These are phyloP conservation scores for Salix udensis DNA, from an alignment of 345 rosid species.

Conservation along the genomic window DNA sequence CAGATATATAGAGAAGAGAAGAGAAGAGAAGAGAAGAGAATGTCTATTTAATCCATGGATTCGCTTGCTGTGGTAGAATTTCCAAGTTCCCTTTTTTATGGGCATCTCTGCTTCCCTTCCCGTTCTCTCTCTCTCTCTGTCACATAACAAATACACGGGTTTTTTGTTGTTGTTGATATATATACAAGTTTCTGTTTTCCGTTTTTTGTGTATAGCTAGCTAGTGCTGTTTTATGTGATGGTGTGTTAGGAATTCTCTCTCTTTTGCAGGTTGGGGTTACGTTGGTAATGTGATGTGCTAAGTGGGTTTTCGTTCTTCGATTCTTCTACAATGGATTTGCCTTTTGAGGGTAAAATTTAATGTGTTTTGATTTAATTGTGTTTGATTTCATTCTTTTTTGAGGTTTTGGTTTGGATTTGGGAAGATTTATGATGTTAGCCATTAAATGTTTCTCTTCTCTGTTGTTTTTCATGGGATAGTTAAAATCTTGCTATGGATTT, in stretches of 20 bases:
- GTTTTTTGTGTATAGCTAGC: neutral
- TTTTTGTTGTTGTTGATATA: neutral
- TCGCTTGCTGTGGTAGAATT: constrained; percentile 29
- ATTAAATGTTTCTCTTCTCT: constrained; percentile 2
- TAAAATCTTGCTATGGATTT: constrained; percentile 16
- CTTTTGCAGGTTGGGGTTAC: constrained; percentile 35
- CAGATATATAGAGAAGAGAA: neutral
- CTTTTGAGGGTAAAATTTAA: constrained; percentile 24
- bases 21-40: neutral
- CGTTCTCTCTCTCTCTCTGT: neutral
- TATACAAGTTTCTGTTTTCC: neutral
- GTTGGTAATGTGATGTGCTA: constrained; percentile 43
- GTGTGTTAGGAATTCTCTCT: neutral
- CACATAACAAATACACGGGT: neutral
- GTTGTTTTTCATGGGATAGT: constrained; percentile 9
- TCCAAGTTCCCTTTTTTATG: constrained; percentile 6
- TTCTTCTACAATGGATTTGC: constrained; percentile 31
- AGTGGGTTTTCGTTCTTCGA: constrained; percentile 11
- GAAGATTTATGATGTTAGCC: neutral
- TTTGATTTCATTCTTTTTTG: neutral
- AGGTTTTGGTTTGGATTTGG: constrained; percentile 4
- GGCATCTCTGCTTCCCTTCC: constrained; percentile 23
- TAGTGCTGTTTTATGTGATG: neutral
- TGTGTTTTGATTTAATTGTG: neutral
- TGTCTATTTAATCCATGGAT: constrained; percentile 23